Percentiles rank a stretch among this genome's conserved stretches.
These are phyloP conservation scores for Fraxinus velutina DNA, from an alignment of 305 asterid species.

Conservation along the genomic window DNA sequence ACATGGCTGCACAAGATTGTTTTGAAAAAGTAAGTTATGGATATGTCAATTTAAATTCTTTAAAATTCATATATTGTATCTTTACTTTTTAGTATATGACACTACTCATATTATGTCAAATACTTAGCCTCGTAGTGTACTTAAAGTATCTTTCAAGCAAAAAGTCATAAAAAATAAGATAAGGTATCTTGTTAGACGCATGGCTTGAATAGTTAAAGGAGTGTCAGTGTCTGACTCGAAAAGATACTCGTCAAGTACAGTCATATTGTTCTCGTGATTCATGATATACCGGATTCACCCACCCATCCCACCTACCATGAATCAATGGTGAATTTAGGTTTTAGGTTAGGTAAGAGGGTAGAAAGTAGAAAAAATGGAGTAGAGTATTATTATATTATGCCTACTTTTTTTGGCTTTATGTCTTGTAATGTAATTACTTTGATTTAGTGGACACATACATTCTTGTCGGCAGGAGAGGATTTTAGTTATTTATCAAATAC, in stretches of 20 bases:
- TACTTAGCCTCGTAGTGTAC: neutral
- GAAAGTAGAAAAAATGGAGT: conserved; percentile 27
- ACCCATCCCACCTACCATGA: neutral
- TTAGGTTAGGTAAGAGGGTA: neutral
- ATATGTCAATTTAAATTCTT: neutral
- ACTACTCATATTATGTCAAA: neutral
- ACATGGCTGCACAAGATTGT: neutral
- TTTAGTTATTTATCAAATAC: conserved; percentile 35
- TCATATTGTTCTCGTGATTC: neutral
- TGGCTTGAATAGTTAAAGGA: neutral
- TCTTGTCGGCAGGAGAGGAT: conserved; percentile 62
- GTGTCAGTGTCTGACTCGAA: neutral
- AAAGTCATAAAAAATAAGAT: neutral
- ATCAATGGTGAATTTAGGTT: neutral
- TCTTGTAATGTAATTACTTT: conserved; percentile 28
- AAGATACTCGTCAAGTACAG: neutral
- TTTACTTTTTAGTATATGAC: neutral
- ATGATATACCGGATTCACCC: neutral
- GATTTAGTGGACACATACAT: conserved; percentile 57
- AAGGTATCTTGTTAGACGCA: neutral
- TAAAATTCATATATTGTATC: neutral
- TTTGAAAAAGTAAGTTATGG: neutral
- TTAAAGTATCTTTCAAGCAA: neutral
- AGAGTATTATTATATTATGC: conserved; percentile 21
- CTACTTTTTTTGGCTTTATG: conserved; percentile 32